Evolutionary conservation across 2,329 filamentous ascomycete genomes (phyloP).

Genomic region (Sphaerostilbella broomeana): DNA sequence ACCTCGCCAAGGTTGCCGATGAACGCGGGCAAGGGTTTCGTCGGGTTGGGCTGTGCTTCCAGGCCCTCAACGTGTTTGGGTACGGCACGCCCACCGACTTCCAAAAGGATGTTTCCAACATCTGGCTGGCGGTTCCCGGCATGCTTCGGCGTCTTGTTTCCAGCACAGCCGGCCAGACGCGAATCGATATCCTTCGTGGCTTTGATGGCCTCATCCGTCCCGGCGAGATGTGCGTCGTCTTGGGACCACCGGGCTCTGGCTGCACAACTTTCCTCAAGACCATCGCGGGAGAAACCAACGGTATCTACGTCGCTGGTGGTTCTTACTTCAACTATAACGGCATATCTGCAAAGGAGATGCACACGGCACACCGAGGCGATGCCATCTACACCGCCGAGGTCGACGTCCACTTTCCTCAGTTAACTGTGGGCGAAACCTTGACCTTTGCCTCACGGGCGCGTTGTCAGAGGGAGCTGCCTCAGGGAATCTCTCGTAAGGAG

Average conservation of each 20-base stretch:
- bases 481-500: constrained; percentile 20
- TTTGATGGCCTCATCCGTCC: constrained; percentile 55
- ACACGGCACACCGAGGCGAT: constrained; percentile 41
- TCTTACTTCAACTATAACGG: constrained; percentile 38
- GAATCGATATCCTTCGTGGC: constrained; percentile 42
- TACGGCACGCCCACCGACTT: constrained; percentile 36
- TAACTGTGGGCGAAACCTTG: constrained; percentile 61
- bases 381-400: constrained; percentile 63
- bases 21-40: constrained; percentile 16
- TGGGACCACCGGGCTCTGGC: constrained; percentile 54
- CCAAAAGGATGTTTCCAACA: constrained; percentile 36
- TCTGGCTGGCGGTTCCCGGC: constrained; percentile 15
- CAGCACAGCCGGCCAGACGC: not conserved
- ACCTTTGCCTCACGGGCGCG: constrained; percentile 55
- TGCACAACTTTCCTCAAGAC: constrained; percentile 55
- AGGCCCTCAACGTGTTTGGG: constrained; percentile 37
- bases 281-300: constrained; percentile 52
- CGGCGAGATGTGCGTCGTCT: constrained; percentile 60
- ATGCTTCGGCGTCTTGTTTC: not conserved
- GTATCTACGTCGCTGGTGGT: constrained; percentile 34
- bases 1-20: constrained; percentile 23
- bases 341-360: constrained; percentile 61
- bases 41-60: constrained; percentile 35
- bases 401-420: constrained; percentile 50
- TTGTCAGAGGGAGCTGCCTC: constrained; percentile 37